Evolutionary conservation across 768 basidiomycete species (phyloP).

Genomic region (Auricularia sp.): DNA sequence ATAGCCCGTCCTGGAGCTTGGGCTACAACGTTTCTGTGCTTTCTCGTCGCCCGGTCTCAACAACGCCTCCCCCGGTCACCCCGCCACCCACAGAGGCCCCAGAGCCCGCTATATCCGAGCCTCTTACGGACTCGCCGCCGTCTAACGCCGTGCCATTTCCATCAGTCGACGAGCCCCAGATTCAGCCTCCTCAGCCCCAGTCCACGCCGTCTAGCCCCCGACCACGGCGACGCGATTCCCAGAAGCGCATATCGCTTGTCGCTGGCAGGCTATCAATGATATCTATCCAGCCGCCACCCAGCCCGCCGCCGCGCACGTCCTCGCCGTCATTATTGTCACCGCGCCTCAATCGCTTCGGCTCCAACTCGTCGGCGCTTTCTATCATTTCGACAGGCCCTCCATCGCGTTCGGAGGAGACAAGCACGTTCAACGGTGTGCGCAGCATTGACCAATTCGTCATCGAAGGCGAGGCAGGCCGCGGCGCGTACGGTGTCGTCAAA

Average conservation of each 20-base stretch:
- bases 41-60: not conserved
- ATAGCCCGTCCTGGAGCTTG: not conserved
- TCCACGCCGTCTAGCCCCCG: constrained; percentile 4
- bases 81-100: not conserved
- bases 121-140: not conserved
- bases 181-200: not conserved
- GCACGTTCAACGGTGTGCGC: constrained; percentile 43
- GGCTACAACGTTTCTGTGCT: not conserved
- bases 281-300: constrained; percentile 60
- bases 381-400: constrained; percentile 50
- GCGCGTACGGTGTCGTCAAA: constrained; percentile 93
- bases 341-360: constrained; percentile 43
- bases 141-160: not conserved
- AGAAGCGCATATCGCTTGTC: constrained; percentile 75
- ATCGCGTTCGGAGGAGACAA: constrained; percentile 38
- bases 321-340: constrained; percentile 24
- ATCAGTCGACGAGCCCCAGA: not conserved
- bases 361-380: constrained; percentile 54
- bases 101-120: not conserved
- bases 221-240: constrained; percentile 61
- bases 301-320: constrained; percentile 41
- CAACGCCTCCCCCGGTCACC: not conserved
- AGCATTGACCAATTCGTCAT: constrained; percentile 82
- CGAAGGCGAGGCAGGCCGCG: constrained; percentile 81
- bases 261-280: constrained; percentile 74